These are phyloP conservation scores for Gossypium davidsonii DNA, from an alignment of 441 rosid genomes.

Conservation along the genomic window DNA sequence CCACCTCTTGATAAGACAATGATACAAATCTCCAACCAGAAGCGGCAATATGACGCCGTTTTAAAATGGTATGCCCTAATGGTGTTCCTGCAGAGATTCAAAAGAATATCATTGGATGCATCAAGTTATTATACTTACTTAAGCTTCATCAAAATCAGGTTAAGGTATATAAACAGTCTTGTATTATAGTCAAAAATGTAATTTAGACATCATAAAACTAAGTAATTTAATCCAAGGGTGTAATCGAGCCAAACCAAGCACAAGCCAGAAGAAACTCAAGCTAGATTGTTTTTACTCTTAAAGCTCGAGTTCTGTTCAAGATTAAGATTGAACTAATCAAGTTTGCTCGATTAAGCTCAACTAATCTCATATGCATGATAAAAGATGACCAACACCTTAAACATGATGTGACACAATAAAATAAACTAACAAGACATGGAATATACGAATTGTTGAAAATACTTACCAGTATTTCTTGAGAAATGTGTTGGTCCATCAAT, in stretches of 20 bases:
- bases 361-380: too few relatives aligned
- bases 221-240: background rate
- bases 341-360: background rate
- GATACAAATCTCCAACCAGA: slow-evolving; percentile 88
- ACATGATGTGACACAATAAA: too few relatives aligned
- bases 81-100: slow-evolving; percentile 48
- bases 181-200: background rate
- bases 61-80: slow-evolving; percentile 80
- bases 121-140: background rate
- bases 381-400: too few relatives aligned
- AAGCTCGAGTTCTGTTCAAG: background rate
- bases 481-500: slow-evolving; percentile 96
- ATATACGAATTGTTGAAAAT: background rate
- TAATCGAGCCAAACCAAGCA: background rate
- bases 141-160: background rate
- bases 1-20: slow-evolving; percentile 70
- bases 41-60: slow-evolving; percentile 68
- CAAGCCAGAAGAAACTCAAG: too few relatives aligned
- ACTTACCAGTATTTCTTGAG: slow-evolving; percentile 74
- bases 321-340: background rate
- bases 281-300: too few relatives aligned
- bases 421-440: background rate
- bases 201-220: background rate
- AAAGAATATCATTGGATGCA: background rate
- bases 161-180: background rate